Base-by-base conservation (phyloP, 768 basidiomycete species). In the Tricholoma matsutake region DNA sequence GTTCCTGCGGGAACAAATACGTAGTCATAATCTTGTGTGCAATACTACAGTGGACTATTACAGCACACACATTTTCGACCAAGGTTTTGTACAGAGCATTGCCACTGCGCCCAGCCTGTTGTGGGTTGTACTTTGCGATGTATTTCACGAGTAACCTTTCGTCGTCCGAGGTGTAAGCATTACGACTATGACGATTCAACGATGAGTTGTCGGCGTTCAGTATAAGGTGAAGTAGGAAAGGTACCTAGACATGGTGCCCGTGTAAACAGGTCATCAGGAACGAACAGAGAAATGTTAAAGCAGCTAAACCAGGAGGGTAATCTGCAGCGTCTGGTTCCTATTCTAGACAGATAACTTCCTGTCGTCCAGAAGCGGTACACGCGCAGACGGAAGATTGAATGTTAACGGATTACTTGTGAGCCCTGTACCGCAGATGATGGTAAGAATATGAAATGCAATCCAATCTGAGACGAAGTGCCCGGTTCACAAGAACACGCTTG, bases 91-190 rank as follows among this genome's bases (percentile, higher is more conserved):
- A 88, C 7, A 87, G 25, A 1, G 51, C 69, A 53, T 76, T 78
- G 8, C 87, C 86, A 7, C 64, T 65, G 49, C 87, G 81, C 4
- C 82, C 81, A 20, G 62, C 57, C 6, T 52, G 55, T 9, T 65
- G 61, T 0, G 82, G 83, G 28, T 79, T 79, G 59, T 83, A 72
- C 45, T n/a, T 73, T 1, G 85, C 85, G 56, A 88, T 69, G 60
- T 78, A 86, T 65, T 79, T 76, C 16, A 73, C 56, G 4, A 86
- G 75, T 4, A 74, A 68, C 0, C 0, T n/a, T 59, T 85, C 82
- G 22, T 86, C 83, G 3, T 77, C 69, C 0, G 34, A 10, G 0
- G 77, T 72, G 62, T 72, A 84, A 3, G 69, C 35, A 18, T 56
- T 60, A 11, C 76, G 74, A 25, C 58, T 68, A 35, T 63, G 69